Evolutionary conservation across 2,329 filamentous ascomycete genomes (phyloP), one percentile per base, ranked within the genome.

Genomic region (Stagonosporopsis cucurbitacearum): DNA sequence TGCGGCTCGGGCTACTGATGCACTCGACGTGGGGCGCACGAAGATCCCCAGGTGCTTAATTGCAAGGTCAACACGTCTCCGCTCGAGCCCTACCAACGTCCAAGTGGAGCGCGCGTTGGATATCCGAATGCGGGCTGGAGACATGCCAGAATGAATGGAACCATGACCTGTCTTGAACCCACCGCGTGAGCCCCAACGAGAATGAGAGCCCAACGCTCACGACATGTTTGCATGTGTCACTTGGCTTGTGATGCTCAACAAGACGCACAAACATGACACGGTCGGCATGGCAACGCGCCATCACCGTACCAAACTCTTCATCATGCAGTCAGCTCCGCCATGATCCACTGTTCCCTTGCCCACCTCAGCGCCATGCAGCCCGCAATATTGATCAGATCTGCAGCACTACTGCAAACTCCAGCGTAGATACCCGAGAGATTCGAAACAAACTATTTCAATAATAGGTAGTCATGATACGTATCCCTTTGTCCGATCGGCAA

Each of bases 291-390:
- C 53, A 55, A 55, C 53, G 48, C 46, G 19, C 40, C 37, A 32
- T 44, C 48, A 22, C 23, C 33, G 39, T 42, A 36, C 32, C 46
- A 35, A 26, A 47, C 26, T 40, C 23, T 46, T 35, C 13, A 26
- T 32, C 15, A 55, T 50, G 52, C 52, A 50, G 45, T 55, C 52
- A 55, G 52, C 52, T 15, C 46, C 46, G 41, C 46, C 46, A 50
- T 42, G 41, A 55, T 41, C 52, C 52, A 36, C 52, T 36, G 12
- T 36, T 35, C 40, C 46, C 52, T 55, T 55, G 45, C 40, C 11
- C 46, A 32, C 41, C 33, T n/a, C 25, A 25, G 11, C 35, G 35
- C 50, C 41, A 53, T 47, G 40, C 42, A 26, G 7, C 19, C 17
- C 23, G 7, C 17, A 26, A 35, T n/a, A 22, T 13, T 42, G 30